Base-by-base conservation (phyloP, 2,329 filamentous ascomycete genomes). In the Ploettnerulaceae sp. region DNA sequence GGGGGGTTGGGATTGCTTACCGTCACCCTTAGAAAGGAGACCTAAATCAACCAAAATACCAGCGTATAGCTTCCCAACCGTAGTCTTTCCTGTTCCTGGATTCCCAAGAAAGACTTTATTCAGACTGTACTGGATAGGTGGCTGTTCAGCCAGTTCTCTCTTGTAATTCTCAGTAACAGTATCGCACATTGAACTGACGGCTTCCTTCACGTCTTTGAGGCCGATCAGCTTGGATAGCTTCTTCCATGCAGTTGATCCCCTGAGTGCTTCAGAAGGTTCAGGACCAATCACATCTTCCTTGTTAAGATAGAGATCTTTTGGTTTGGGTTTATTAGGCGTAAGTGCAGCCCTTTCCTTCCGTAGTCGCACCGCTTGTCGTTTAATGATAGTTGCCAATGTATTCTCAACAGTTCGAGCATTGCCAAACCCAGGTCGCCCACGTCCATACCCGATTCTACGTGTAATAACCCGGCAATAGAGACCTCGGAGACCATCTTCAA, bases 41-140 rank as follows among this genome's bases (percentile, higher is more conserved):
- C 84, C 84, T 4, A 90, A 63, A 45, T 86, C 77, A 0, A 75
- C 79, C 1, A 90, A 68, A 2, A 90, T 82, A 28, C 72, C 66
- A 0, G 82, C 85, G 53, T 89, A 89, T 0, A 88, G 64, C 59
- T 85, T 87, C 0, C 83, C 86, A 0, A 90, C 80, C 0, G 82
- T 82, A 0, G 86, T 89, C 57, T 89, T 90, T 0, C 86, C 85
- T 0, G 86, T 90, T 0, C 86, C 86, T 0, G 86, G 86, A 1
- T 72, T 76, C 0, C 86, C 86, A 0, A 89, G 60, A 45, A 90
- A 87, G 1, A 88, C 77, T 6, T 73, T 71, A 60, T 89, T 89
- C 0, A 89, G 68, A 79, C 80, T 43, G 81, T 66, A 0, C 89
- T 66, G n/a, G 0, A 72, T 61, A 0, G n/a, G n/a, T n/a, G 74